Conservation (phyloP, 768 basidiomycete genomes). For the Hericium coralloides region DNA sequence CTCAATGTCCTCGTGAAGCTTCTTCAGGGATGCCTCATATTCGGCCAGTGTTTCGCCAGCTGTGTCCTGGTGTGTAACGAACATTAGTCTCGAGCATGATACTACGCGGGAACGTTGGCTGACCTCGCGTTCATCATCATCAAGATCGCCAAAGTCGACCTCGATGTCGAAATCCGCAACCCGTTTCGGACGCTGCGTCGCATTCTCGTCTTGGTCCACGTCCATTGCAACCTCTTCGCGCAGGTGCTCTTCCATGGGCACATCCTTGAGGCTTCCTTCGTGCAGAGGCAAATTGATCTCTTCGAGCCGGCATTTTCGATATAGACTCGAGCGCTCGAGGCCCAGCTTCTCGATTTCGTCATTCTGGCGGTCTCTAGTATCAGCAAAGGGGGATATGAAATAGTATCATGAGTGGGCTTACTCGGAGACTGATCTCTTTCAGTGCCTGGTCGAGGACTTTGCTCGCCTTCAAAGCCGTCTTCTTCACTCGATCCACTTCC, state of each 20-base stretch:
- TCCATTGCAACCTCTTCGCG: slow-evolving; percentile 89
- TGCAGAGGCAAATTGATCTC: slow-evolving; percentile 78
- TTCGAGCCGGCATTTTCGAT: slow-evolving; percentile 89
- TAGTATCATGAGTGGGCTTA: slow-evolving; percentile 28
- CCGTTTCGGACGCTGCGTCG: slow-evolving; percentile 50
- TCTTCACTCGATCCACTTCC: slow-evolving; percentile 68
- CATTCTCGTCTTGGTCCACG: slow-evolving; percentile 82
- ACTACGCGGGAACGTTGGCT: slow-evolving; percentile 11
- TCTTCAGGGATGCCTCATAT: slow-evolving; percentile 64
- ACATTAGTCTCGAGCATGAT: not conserved
- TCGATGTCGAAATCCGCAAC: slow-evolving; percentile 84
- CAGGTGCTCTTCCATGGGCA: slow-evolving; percentile 93
- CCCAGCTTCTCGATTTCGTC: slow-evolving; percentile 88
- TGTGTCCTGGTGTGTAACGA: slow-evolving; percentile 35
- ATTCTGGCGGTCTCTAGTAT: slow-evolving; percentile 34
- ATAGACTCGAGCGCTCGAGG: slow-evolving; percentile 77
- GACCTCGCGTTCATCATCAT: slow-evolving; percentile 68
- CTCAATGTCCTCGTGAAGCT: slow-evolving; percentile 74
- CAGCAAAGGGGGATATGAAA: not conserved
- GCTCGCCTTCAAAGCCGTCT: slow-evolving; percentile 54
- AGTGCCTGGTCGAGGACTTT: slow-evolving; percentile 78
- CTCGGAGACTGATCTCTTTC: slow-evolving; percentile 84
- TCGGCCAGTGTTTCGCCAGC: slow-evolving; percentile 56
- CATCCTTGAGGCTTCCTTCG: slow-evolving; percentile 69
- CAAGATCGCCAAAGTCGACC: slow-evolving; percentile 70